Percentiles rank a stretch among this genome's conserved stretches.
Conservation (phyloP, 768 basidiomycete species). For the Agrocybe pediades region DNA sequence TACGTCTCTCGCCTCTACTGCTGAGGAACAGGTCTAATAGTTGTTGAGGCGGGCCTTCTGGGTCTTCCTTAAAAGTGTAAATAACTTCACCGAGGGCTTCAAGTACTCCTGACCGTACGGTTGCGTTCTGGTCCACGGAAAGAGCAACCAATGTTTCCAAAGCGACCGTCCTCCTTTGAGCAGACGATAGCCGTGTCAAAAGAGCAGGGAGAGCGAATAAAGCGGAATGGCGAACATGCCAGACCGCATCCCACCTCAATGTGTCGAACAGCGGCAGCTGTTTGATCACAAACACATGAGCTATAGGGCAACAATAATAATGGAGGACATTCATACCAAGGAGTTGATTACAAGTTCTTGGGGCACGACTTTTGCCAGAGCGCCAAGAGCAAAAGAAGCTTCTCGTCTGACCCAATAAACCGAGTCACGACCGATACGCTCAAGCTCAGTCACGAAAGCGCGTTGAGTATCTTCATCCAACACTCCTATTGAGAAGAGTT, state of each 20-base stretch:
- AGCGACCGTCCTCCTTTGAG: slow-evolving; percentile 63
- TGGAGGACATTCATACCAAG: slow-evolving; percentile 47
- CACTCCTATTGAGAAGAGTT: slow-evolving; percentile 44
- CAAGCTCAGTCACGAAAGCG: slow-evolving; percentile 75
- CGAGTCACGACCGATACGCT: slow-evolving; percentile 62
- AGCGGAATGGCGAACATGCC: slow-evolving; percentile 88
- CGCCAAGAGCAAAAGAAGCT: slow-evolving; percentile 86
- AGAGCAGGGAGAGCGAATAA: slow-evolving; percentile 85
- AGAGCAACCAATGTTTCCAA: slow-evolving; percentile 66
- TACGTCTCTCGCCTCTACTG: slow-evolving; percentile 41
- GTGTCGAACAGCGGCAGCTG: slow-evolving; percentile 82
- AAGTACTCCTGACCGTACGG: slow-evolving; percentile 78
- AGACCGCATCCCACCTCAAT: slow-evolving; percentile 66
- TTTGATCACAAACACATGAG: not conserved
- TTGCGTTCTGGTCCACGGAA: slow-evolving; percentile 58
- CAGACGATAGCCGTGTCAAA: slow-evolving; percentile 60
- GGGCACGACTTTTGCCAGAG: slow-evolving; percentile 86
- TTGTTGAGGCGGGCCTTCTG: slow-evolving; percentile 69
- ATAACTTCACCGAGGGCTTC: slow-evolving; percentile 91
- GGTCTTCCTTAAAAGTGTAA: slow-evolving; percentile 72
- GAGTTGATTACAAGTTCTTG: slow-evolving; percentile 65
- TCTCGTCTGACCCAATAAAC: slow-evolving; percentile 83
- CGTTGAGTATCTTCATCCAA: slow-evolving; percentile 55
- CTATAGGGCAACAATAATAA: not conserved
- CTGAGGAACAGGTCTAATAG: slow-evolving; percentile 81